A percentile compares a stretch with the other conserved stretches of the same genome.
phyloP scores from a whole-genome alignment of 805 yeast genomes.

The Wickerhamomyces chambardii region DNA sequence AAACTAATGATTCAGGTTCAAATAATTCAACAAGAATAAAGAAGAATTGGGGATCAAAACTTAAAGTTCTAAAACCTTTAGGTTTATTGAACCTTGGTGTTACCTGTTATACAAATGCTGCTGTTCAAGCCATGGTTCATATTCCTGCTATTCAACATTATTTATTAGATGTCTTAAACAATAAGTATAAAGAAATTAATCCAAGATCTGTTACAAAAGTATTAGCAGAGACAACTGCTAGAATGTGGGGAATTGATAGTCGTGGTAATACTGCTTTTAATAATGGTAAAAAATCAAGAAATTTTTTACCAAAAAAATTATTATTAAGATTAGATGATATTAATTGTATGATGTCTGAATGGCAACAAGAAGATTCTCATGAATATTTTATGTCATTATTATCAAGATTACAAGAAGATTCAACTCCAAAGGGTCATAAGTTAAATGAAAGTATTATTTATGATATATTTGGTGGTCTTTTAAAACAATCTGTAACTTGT shows the following conservation, averaged over 20 bases:
- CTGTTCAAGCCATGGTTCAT: constrained; percentile 84
- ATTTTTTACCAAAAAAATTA: constrained; percentile 68
- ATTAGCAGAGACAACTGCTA: constrained; percentile 57
- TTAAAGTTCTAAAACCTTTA: constrained; percentile 35
- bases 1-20: constrained; percentile 52
- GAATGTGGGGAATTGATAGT: constrained; percentile 58
- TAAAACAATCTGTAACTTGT: constrained; percentile 82
- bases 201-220: constrained; percentile 54
- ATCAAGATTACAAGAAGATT: constrained; percentile 84
- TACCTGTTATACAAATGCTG: constrained; percentile 94
- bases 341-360: constrained; percentile 92
- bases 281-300: constrained; percentile 23
- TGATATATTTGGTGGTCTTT: constrained; percentile 89
- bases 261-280: constrained; percentile 18
- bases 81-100: constrained; percentile 91
- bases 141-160: constrained; percentile 88
- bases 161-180: constrained; percentile 52
- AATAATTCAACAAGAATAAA: constrained; percentile 46
- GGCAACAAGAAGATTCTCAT: constrained; percentile 98
- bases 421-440: constrained; percentile 85
- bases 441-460: constrained; percentile 74
- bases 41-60: constrained; percentile 63
- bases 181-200: constrained; percentile 39
- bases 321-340: constrained; percentile 70
- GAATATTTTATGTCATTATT: constrained; percentile 92